Evolutionary conservation across 2,329 filamentous ascomycete genomes (phyloP).

Genomic region (Trichoderma koningii): DNA sequence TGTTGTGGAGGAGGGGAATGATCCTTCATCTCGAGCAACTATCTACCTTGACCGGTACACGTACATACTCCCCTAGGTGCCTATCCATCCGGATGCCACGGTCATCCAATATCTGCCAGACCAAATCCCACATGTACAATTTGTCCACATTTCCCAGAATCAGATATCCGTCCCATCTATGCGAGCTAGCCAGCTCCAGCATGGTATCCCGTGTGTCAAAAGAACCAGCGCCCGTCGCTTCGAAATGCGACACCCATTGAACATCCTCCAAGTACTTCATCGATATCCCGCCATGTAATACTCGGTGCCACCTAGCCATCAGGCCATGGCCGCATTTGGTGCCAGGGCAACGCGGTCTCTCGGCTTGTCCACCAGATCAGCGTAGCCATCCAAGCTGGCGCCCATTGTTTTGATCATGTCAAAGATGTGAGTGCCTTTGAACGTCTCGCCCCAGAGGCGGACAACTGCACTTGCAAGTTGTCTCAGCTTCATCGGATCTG

Average conservation of each 20-base stretch:
- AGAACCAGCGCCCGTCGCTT: conserved; percentile 1
- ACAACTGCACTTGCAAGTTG: conserved; percentile 61
- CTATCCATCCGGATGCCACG: not conserved
- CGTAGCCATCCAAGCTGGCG: conserved; percentile 58
- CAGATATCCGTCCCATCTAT: conserved; percentile 1
- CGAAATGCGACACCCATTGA: not conserved
- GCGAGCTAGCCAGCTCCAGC: not conserved
- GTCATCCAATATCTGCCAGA: not conserved
- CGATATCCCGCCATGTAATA: not conserved
- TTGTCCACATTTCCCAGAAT: not conserved
- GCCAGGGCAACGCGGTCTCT: conserved; percentile 50
- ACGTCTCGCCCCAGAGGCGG: conserved; percentile 62
- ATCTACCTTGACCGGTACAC: not conserved
- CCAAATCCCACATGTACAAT: not conserved
- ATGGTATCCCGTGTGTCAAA: conserved; percentile 12
- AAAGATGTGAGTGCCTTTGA: conserved; percentile 63
- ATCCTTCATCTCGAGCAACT: not conserved
- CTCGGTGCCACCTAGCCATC: not conserved
- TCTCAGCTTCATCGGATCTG: conserved; percentile 53
- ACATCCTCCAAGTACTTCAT: not conserved
- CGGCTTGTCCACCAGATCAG: conserved; percentile 58
- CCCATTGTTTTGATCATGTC: conserved; percentile 62
- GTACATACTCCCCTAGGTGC: not conserved
- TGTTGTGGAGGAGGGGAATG: not conserved
- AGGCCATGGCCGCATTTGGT: conserved; percentile 29